Evolutionary conservation across 306 rosid species (phyloP).

Genomic region (Fagus crenata): DNA sequence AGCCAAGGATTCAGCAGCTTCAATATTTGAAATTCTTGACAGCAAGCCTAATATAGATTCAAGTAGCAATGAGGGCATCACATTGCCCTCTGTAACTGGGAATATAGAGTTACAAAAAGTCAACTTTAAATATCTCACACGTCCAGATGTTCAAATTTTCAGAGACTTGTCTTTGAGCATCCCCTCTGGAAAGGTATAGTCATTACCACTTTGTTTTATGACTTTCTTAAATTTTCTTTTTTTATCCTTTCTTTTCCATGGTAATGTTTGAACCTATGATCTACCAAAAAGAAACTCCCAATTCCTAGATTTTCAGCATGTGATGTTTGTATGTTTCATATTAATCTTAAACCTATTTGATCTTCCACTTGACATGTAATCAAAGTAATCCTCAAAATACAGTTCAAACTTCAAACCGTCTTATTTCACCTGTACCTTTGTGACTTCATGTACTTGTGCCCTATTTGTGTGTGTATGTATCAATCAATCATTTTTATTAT

Average conservation of each 20-base stretch:
- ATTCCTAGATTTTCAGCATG: no score
- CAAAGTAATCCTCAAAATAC: no score
- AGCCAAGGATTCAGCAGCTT: conserved; percentile 79
- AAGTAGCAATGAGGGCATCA: conserved; percentile 52
- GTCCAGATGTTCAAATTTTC: conserved; percentile 74
- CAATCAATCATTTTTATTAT: no score
- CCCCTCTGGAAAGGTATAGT: conserved; percentile 76
- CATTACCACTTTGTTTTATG: not conserved
- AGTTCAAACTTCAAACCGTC: no score
- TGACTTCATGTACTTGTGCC: no score
- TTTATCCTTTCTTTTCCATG: not conserved
- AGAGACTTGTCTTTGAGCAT: conserved; percentile 56
- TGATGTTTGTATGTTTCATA: no score
- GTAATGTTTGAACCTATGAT: no score
- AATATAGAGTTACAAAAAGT: conserved; percentile 60
- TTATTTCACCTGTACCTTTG: no score
- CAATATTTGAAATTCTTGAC: conserved; percentile 77
- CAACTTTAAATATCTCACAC: conserved; percentile 67
- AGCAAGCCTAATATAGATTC: conserved; percentile 66
- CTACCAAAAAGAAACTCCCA: no score
- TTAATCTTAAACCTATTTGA: no score
- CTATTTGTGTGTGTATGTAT: no score
- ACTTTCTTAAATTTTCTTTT: not conserved
- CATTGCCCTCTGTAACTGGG: conserved; percentile 43
- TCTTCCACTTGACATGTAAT: no score